phyloP scores from a whole-genome alignment of 495 filamentous ascomycete species.

The Daldinia bambusicola region DNA sequence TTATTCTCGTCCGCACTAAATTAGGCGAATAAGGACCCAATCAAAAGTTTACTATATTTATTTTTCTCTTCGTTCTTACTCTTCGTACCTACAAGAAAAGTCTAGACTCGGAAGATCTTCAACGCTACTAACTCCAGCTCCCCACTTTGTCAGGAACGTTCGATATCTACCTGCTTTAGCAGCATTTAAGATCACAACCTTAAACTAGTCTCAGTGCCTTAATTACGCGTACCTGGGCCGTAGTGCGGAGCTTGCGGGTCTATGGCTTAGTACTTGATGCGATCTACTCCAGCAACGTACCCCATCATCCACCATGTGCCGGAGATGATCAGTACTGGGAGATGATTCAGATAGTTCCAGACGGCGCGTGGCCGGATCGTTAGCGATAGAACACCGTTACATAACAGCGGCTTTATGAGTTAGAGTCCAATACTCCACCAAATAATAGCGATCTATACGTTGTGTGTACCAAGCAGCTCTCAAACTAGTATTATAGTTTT shows the following conservation, averaged over 20 bases:
- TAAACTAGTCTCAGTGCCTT: neutral
- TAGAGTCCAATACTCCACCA: too few species aligned
- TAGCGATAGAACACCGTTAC: too few species aligned
- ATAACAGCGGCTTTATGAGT: too few species aligned
- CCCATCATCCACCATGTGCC: neutral
- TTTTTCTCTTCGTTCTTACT: neutral
- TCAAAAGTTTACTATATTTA: neutral
- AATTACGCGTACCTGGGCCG: neutral
- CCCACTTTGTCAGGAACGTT: neutral
- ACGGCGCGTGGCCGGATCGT: neutral
- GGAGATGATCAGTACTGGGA: neutral
- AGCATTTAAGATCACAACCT: neutral
- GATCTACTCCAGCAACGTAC: neutral
- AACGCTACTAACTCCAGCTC: neutral
- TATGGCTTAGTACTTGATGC: too few species aligned
- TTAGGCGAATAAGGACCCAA: constrained; percentile 1
- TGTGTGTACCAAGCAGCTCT: too few species aligned
- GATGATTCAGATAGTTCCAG: neutral
- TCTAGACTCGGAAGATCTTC: neutral
- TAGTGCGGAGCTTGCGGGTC: too few species aligned
- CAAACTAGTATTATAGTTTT: too few species aligned
- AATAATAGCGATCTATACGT: too few species aligned
- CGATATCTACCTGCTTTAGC: neutral
- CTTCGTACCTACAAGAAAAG: neutral
- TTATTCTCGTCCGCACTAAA: neutral